Base-by-base conservation (phyloP, 306 rosid genomes). In the Citrullus colocynthis region DNA sequence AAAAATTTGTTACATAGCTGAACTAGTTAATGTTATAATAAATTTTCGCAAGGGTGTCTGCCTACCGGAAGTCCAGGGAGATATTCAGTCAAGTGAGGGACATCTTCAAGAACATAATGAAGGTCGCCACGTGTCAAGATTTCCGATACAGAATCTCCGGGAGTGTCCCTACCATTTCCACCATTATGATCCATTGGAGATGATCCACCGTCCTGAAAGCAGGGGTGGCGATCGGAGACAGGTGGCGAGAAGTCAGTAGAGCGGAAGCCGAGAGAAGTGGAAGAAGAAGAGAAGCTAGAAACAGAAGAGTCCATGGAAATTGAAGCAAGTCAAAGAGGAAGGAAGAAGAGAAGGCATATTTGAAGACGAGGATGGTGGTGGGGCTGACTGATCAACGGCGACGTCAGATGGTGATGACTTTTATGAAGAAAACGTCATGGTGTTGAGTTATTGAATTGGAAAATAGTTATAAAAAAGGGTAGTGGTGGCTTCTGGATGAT, bases 81-180 rank as follows among this genome's bases (percentile, higher is more conserved):
- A 70, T 70, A 70, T 45, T 70, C 75, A 44, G 57, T 70, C 75
- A 70, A 70, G 57, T 70, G 75, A 70, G 75, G 75, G 4, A 70
- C 75, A 45, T 70, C 75, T 45, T 70, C 75, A 12, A 70, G 75
- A 45, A 70, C 75, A 70, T 37, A 66, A 66, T 21, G 30, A 39
- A 17, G 18, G 49, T 9, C 51, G 15, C 34, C 42, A 62, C 2
- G 44, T 5, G 20, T 6, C 67, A 6, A 61, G 8, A 51, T 51
- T 51, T 13, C 56, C 10, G 61, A 21, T 3, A 0, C 6, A 11
- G 48, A 64, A 37, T 64, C 20, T 36, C 21, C 13, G 2, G 20
- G 13, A 36, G 42, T 48, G 0, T 7, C 45, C 6, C 71, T 32
- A 34, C 39, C 7, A 7, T 64, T 15, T 4, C 17, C 71, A 36